phyloP scores from a whole-genome alignment of 139 green algal genomes.

The Chlamydomonas eustigma region DNA sequence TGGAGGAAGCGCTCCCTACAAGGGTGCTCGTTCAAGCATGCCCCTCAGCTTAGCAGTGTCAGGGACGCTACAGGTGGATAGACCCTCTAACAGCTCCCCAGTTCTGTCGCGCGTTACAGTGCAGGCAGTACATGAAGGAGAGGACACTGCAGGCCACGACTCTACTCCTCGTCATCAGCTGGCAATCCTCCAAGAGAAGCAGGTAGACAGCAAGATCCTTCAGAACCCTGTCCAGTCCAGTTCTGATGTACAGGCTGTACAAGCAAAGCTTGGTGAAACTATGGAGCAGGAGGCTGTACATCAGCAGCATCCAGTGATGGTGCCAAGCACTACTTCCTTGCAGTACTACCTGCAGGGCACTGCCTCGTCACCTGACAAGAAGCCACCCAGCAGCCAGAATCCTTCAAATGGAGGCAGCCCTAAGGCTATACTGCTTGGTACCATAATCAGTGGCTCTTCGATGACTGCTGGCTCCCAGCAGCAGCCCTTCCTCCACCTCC shows the following conservation, averaged over 20 bases:
- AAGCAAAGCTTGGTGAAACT: neutral
- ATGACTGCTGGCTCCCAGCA: too few species aligned
- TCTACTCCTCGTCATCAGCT: too few species aligned
- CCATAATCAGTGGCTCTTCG: too few species aligned
- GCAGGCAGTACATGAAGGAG: neutral
- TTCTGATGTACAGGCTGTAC: neutral
- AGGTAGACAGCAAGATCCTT: neutral
- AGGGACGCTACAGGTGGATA: constrained; percentile 21
- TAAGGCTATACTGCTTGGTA: too few species aligned
- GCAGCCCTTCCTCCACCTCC: too few species aligned
- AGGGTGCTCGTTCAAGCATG: neutral
- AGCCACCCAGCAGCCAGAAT: too few species aligned
- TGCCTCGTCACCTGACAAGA: neutral
- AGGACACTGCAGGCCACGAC: neutral
- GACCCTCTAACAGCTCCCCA: neutral
- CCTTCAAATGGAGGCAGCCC: too few species aligned
- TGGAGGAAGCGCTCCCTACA: neutral
- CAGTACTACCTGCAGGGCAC: neutral
- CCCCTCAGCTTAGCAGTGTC: constrained; percentile 25
- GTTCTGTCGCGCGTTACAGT: neutral
- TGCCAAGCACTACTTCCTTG: neutral
- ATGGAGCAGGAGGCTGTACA: neutral
- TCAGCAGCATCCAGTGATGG: neutral
- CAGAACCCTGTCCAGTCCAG: too few species aligned
- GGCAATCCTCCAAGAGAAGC: neutral